Evolutionary conservation across 164 flowering plant genomes (phyloP), one percentile per base, ranked within the genome.

Genomic region (Vitis cinerea): DNA sequence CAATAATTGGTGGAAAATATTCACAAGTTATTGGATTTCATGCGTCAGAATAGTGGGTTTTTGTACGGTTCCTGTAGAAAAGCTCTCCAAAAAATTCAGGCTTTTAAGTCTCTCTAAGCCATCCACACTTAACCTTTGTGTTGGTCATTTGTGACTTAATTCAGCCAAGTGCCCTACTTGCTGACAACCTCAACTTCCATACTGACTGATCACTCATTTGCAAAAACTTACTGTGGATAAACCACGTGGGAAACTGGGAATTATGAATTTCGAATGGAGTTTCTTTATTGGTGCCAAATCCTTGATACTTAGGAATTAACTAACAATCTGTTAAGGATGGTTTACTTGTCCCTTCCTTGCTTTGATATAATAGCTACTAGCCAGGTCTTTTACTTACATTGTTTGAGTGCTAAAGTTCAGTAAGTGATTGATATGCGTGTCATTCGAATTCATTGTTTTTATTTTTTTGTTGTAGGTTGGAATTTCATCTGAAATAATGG

Each of bases 401-500:
- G 16, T 10, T 61, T 17, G 47, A 37, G 9, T 31, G 16, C 11
- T 11, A 50, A 19, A 55, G 47, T 48, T 2, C 50, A 6, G 50
- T 64, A 49, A 49, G 37, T 13, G 10, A 61, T 10, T 64, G 51
- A 4, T 44, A 10, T 66, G 3, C 53, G 7, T 53, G 27, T 60
- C 44, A 37, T 48, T 65, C 30, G 44, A 27, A 51, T 58, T 58
- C 12, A 17, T 50, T 50, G 12, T 27, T 16, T 63, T 61, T 31
- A 10, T 54, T 64, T 31, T 53, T 60, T 17, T 72, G 50, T 76
- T 66, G 11, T 63, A 89, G 93, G 77, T 30, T 71, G 81, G 69
- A 54, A 73, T 60, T 57, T 53, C 71, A 15, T n/a, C 74, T 63
- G 88, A 84, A 71, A 81, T 86, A 72, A 69, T 65, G 49, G 88